A percentile compares a stretch with the other conserved stretches of the same genome.
phyloP scores from a whole-genome alignment of 768 basidiomycete species.

The Xanthoconium purpureum region DNA sequence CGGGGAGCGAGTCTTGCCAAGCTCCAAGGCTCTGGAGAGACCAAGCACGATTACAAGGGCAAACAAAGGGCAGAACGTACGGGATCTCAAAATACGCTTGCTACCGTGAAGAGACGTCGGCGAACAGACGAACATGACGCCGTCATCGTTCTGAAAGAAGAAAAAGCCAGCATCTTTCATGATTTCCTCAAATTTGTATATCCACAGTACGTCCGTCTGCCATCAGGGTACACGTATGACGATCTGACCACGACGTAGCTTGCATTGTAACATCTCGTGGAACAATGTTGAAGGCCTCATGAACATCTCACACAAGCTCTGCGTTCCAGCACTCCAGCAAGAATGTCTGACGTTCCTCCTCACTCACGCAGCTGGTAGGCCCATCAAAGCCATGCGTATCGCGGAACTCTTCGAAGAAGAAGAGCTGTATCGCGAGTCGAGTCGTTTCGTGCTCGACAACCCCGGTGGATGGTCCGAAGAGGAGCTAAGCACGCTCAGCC shows the following conservation, averaged over 20 bases:
- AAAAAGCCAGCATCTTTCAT: conserved; percentile 84
- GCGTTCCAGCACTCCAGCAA: conserved; percentile 74
- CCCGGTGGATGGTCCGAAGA: conserved; percentile 82
- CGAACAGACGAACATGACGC: conserved; percentile 63
- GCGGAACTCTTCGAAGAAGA: conserved; percentile 90
- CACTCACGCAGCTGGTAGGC: conserved; percentile 88
- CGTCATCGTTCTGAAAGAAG: conserved; percentile 86
- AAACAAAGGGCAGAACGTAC: conserved; percentile 19
- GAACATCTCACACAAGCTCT: conserved; percentile 88
- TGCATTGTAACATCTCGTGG: conserved; percentile 93
- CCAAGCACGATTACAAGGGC: conserved; percentile 24
- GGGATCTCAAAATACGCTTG: conserved; percentile 35
- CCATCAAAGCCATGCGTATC: conserved; percentile 90
- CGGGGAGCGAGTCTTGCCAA: conserved; percentile 58
- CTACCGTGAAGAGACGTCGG: conserved; percentile 41
- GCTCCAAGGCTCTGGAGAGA: conserved; percentile 41
- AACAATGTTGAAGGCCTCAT: conserved; percentile 90
- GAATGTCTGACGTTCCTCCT: conserved; percentile 86
- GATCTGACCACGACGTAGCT: conserved; percentile 36
- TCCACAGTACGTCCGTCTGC: conserved; percentile 65
- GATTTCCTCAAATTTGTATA: conserved; percentile 93
- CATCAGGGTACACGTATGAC: not conserved
- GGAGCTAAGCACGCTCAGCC: conserved; percentile 76
- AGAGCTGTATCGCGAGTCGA: conserved; percentile 85
- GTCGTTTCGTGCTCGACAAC: conserved; percentile 89